Percentiles rank a stretch among this genome's conserved stretches.
Evolutionary conservation across 2,329 filamentous ascomycete species (phyloP).

Genomic region (Alternaria gansuensis): DNA sequence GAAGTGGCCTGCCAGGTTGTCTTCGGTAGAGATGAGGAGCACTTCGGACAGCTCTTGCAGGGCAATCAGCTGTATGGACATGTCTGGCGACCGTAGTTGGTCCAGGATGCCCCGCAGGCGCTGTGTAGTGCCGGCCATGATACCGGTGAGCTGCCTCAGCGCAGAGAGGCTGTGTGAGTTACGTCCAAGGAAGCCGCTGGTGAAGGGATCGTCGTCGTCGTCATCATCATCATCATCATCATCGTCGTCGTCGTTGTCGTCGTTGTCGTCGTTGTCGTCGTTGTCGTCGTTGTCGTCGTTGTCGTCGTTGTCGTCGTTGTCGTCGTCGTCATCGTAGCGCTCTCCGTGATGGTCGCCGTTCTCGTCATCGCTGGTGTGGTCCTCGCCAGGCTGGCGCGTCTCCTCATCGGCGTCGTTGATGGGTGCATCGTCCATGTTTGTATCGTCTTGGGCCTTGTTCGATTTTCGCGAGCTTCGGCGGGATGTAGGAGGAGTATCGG

Average conservation of each 20-base stretch:
- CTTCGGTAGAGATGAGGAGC: slow-evolving; percentile 92
- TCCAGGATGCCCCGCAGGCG: slow-evolving; percentile 72
- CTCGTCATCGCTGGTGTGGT: slow-evolving; percentile 62
- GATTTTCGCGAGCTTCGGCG: slow-evolving; percentile 46
- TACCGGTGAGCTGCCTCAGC: slow-evolving; percentile 85
- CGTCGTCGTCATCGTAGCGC: slow-evolving; percentile 58
- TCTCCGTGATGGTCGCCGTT: slow-evolving; percentile 58
- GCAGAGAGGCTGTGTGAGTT: slow-evolving; percentile 72
- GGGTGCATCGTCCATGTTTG: slow-evolving; percentile 74
- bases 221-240: too few species aligned
- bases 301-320: slow-evolving; percentile 64
- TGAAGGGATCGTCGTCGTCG: slow-evolving; percentile 65
- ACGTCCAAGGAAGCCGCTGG: slow-evolving; percentile 70
- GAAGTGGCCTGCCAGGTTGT: slow-evolving; percentile 94
- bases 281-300: slow-evolving; percentile 65
- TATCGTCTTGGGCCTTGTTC: slow-evolving; percentile 67
- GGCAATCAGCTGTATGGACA: slow-evolving; percentile 87
- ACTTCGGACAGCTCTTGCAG: slow-evolving; percentile 94
- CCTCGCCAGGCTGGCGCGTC: slow-evolving; percentile 41
- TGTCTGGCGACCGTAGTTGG: slow-evolving; percentile 79
- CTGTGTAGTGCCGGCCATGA: slow-evolving; percentile 82
- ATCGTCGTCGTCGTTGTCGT: slow-evolving; percentile 67
- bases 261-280: slow-evolving; percentile 59
- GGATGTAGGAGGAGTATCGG: slow-evolving; percentile 41
- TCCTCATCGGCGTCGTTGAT: slow-evolving; percentile 67